Evolutionary conservation across 2,329 filamentous ascomycete species (phyloP), one percentile per base, ranked within the genome.

Genomic region (Ceratocystis destructans): DNA sequence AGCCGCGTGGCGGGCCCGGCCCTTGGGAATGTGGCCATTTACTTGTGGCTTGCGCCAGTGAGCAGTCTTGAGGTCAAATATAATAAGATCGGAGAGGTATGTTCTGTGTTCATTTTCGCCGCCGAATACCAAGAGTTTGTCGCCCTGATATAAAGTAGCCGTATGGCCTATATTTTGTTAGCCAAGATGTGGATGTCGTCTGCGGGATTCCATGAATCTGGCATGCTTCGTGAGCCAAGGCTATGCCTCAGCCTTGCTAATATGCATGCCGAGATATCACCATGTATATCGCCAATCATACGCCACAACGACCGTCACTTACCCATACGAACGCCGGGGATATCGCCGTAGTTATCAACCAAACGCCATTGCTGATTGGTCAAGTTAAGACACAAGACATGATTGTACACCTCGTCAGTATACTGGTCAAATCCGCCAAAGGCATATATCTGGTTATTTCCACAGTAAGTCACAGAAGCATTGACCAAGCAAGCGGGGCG

Each of bases 351-450:
- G 76, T 99, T 99, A 77, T 97, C 94, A 22, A 99, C 93, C 63
- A 99, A 79, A 70, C 85, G 94, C 94, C 94, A 99, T 74, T 94
- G 90, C 71, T 94, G 86, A 69, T 87, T 92, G 69, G 87, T 82
- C 69, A 99, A 82, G 74, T 99, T 92, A 64, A 99, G 79, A 71
- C 86, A 87, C 69, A 99, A 80, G 53, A 99, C 94, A 77, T 99
- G 94, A 73, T 99, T 99, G 77, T 99, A 99, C 20, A 99, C 89
- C 79, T 99, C 94, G 75, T 99, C 94, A 0, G 94, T 99, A 74
- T 96, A 97, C 76, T 97, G 93, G 74, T 99, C 94, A 73, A 99
- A 99, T 20, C 94, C 94, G 55, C 94, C 94, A 79, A 99, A 99
- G 10, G 93, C 94, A 76, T 95, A 97, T 71, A 99, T 97, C 76